These are phyloP conservation scores for Aureobasidium musti DNA, from an alignment of 2,329 filamentous ascomycete species.

Conservation along the genomic window DNA sequence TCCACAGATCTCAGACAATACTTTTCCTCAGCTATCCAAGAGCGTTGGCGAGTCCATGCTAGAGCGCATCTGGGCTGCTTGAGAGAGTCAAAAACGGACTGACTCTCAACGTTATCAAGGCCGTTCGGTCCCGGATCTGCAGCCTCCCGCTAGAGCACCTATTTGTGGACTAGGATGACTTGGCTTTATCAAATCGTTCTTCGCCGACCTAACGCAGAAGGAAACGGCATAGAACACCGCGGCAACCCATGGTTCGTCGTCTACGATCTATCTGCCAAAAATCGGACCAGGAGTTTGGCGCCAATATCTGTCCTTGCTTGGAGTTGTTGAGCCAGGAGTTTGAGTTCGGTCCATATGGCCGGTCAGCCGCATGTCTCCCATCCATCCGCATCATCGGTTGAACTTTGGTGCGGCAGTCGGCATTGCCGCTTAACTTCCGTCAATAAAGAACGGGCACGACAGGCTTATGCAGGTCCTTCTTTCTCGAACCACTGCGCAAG, in stretches of 20 bases:
- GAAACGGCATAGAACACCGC: neutral
- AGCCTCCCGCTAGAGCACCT: slow-evolving; percentile 16
- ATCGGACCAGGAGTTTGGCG: neutral
- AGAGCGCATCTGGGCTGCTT: slow-evolving; percentile 24
- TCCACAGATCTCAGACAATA: slow-evolving; percentile 26
- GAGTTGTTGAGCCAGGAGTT: neutral
- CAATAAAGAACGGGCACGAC: slow-evolving; percentile 1
- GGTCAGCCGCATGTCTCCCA: neutral
- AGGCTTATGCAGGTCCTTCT: slow-evolving; percentile 23
- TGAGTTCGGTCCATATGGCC: slow-evolving; percentile 8
- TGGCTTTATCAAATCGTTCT: slow-evolving; percentile 23
- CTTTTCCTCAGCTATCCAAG: slow-evolving; percentile 19
- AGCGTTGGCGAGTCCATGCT: slow-evolving; percentile 27
- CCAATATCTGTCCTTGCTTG: slow-evolving; percentile 14
- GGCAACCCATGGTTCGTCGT: neutral
- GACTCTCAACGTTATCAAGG: slow-evolving; percentile 27
- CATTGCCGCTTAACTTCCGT: slow-evolving; percentile 18
- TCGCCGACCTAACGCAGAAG: neutral
- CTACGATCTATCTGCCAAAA: neutral
- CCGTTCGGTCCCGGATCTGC: slow-evolving; percentile 16
- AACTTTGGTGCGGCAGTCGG: slow-evolving; percentile 25
- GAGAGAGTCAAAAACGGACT: slow-evolving; percentile 25
- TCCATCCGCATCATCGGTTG: neutral
- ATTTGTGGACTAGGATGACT: slow-evolving; percentile 15
- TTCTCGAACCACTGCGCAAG: slow-evolving; percentile 22